Evolutionary conservation across 768 basidiomycete genomes (phyloP).

Genomic region (Tylopilus sp.): DNA sequence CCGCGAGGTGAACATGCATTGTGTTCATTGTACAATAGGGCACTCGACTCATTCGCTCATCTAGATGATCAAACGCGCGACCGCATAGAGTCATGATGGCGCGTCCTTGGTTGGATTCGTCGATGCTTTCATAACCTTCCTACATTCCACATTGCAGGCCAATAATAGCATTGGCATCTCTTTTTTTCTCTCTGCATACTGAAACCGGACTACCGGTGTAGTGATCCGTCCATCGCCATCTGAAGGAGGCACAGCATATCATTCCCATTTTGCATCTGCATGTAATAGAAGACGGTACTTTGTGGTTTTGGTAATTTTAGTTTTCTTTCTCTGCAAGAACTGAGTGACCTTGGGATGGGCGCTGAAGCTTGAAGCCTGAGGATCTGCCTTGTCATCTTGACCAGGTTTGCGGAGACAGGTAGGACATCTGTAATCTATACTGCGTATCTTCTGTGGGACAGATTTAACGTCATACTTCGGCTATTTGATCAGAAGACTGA

Average conservation of each 20-base stretch:
- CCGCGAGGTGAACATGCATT: conserved; percentile 61
- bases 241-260: conserved; percentile 65
- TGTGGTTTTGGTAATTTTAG: conserved; percentile 28
- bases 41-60: neutral
- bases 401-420: no score
- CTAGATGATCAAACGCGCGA: conserved; percentile 79
- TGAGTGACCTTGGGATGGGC: neutral
- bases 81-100: conserved; percentile 47
- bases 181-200: conserved; percentile 11
- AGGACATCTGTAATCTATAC: no score
- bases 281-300: conserved; percentile 51
- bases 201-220: conserved; percentile 16
- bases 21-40: neutral
- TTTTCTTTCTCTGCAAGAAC: neutral
- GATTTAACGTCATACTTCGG: no score
- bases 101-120: conserved; percentile 18
- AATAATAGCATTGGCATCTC: conserved; percentile 34
- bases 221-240: conserved; percentile 46
- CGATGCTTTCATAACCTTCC: conserved; percentile 31
- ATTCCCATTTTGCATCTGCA: conserved; percentile 47
- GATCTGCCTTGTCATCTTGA: no score
- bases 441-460: no score
- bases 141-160: conserved; percentile 44
- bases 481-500: no score
- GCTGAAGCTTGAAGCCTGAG: no score